Evolutionary conservation across 2,329 filamentous ascomycete species (phyloP).

Genomic region (Penicillium concentricum): DNA sequence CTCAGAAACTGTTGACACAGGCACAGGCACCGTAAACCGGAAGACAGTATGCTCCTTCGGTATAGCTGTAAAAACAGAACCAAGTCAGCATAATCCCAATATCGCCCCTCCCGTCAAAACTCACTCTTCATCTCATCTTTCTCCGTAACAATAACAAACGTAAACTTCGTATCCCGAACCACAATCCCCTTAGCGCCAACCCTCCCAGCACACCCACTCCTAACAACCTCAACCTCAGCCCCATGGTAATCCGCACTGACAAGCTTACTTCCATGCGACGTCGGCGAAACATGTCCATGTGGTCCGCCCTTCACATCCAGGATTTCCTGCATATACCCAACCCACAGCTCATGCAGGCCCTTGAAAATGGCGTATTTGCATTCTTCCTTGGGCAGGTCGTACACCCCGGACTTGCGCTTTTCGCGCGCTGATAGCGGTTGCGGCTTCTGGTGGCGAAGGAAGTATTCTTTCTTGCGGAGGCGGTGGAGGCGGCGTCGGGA

Average conservation of each 20-base stretch:
- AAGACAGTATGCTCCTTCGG: conserved; percentile 93
- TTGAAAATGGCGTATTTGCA: conserved; percentile 74
- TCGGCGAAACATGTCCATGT: conserved; percentile 54
- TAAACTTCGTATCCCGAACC: conserved; percentile 80
- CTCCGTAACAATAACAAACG: conserved; percentile 78
- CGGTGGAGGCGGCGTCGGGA: conserved; percentile 53
- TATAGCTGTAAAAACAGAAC: conserved; percentile 51
- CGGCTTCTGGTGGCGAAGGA: conserved; percentile 53
- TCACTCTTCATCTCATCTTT: conserved; percentile 67
- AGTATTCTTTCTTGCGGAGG: conserved; percentile 49
- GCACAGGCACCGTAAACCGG: conserved; percentile 65
- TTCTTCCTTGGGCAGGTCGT: conserved; percentile 69
- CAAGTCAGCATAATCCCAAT: not conserved
- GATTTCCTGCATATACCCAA: conserved; percentile 79
- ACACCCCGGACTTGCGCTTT: conserved; percentile 69
- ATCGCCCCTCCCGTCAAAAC: conserved; percentile 19
- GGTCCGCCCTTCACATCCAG: conserved; percentile 57
- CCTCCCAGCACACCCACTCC: conserved; percentile 75
- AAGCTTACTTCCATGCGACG: conserved; percentile 58
- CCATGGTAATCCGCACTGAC: conserved; percentile 89
- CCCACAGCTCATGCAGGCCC: conserved; percentile 76
- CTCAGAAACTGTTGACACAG: conserved; percentile 18
- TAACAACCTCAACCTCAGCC: conserved; percentile 75
- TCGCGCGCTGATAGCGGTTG: conserved; percentile 75
- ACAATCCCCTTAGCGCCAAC: conserved; percentile 86